Evolutionary conservation across 345 rosid species (phyloP).

Genomic region (Hibiscus mutabilis): DNA sequence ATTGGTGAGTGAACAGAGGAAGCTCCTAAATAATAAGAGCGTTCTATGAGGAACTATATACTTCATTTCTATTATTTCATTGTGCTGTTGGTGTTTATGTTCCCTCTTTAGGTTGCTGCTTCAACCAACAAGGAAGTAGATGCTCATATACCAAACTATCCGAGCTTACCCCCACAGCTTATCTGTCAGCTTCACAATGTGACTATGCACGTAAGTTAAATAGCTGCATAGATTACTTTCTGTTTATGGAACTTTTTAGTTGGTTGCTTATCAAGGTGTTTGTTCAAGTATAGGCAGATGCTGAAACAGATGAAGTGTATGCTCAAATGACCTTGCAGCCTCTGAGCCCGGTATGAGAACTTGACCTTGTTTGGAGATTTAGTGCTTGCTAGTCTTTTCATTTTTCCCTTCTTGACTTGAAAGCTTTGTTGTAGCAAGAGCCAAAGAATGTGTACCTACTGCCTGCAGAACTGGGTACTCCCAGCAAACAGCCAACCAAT

Average conservation of each 20-base stretch:
- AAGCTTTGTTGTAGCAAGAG: constrained; percentile 55
- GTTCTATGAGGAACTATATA: not conserved
- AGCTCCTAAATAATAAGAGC: constrained; percentile 20
- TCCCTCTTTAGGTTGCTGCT: constrained; percentile 65
- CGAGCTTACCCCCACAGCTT: constrained; percentile 92
- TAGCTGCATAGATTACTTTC: constrained; percentile 3
- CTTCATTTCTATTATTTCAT: not conserved
- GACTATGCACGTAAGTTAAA: constrained; percentile 86
- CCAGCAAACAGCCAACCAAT: constrained; percentile 94
- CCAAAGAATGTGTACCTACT: constrained; percentile 82
- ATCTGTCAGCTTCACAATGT: constrained; percentile 95
- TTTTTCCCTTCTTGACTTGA: not conserved
- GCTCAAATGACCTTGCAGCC: constrained; percentile 99
- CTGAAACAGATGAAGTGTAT: constrained; percentile 96
- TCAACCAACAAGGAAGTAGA: constrained; percentile 92
- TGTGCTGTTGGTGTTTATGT: constrained; percentile 5
- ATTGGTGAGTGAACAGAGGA: not conserved
- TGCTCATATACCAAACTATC: constrained; percentile 87
- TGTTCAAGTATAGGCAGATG: constrained; percentile 74
- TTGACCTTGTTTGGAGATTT: constrained; percentile 13
- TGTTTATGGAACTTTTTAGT: not conserved
- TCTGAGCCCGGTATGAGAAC: constrained; percentile 55
- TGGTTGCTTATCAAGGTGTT: not conserved
- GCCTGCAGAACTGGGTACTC: constrained; percentile 75
- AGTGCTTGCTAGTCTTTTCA: not conserved